These are phyloP conservation scores for Solanum microdontum DNA, from an alignment of 257 asterid species.

Conservation along the genomic window DNA sequence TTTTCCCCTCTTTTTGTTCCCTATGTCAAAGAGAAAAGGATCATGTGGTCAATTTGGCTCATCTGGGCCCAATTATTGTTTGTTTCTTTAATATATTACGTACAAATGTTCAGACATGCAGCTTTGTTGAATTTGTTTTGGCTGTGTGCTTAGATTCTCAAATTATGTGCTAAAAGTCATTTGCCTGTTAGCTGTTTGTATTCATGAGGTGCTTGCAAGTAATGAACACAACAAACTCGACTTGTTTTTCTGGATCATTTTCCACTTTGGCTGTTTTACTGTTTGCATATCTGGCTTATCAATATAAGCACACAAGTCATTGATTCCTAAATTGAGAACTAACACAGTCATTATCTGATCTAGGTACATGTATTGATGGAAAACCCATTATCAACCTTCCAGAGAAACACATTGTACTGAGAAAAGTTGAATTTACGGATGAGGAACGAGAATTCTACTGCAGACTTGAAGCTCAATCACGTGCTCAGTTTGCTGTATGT, in stretches of 20 bases:
- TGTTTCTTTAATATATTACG: background rate
- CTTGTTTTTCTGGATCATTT: background rate
- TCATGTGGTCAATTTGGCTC: background rate
- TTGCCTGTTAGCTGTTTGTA: background rate
- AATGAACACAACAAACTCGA: background rate
- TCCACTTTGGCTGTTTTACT: background rate
- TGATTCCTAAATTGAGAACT: background rate
- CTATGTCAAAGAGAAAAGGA: background rate
- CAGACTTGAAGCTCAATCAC: constrained; percentile 83
- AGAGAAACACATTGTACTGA: constrained; percentile 67
- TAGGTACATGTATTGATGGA: constrained; percentile 80
- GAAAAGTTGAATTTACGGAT: constrained; percentile 64
- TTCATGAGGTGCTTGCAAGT: background rate
- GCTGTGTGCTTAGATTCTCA: background rate
- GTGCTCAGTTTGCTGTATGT: constrained; percentile 96
- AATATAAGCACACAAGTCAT: background rate
- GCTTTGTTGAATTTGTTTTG: background rate
- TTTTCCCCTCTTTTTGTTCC: background rate
- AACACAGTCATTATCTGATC: constrained; percentile 4
- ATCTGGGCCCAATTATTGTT: background rate
- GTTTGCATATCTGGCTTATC: background rate
- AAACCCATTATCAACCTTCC: constrained; percentile 87
- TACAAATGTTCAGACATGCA: background rate
- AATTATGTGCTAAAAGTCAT: background rate
- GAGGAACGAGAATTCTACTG: constrained; percentile 80